These are phyloP conservation scores for Nasturtium officinale DNA, from an alignment of 345 rosid genomes.

Conservation along the genomic window DNA sequence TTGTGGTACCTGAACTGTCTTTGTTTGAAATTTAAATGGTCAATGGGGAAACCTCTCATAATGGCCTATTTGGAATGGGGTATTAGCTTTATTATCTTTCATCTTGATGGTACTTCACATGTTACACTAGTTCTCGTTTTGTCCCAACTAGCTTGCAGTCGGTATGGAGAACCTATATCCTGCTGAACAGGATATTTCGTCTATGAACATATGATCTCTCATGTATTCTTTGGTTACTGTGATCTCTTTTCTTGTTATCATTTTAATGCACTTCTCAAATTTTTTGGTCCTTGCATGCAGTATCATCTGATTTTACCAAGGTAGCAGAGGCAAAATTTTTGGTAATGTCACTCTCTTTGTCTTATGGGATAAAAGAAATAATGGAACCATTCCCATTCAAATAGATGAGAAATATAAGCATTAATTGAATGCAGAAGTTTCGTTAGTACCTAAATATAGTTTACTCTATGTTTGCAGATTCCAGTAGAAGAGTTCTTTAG, in stretches of 20 bases:
- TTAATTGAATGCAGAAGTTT: slow-evolving; percentile 21
- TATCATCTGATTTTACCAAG: slow-evolving; percentile 61
- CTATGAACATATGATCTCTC: slow-evolving; percentile 24
- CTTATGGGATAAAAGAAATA: slow-evolving; percentile 13
- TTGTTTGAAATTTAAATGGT: slow-evolving; percentile 1
- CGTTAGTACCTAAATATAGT: not conserved
- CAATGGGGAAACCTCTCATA: slow-evolving; percentile 10
- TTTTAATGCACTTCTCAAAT: slow-evolving; percentile 27
- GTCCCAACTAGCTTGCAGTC: slow-evolving; percentile 13
- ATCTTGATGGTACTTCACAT: slow-evolving; percentile 21
- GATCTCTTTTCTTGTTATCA: slow-evolving; percentile 5
- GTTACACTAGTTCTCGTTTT: slow-evolving; percentile 24
- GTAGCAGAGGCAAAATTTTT: slow-evolving; percentile 78
- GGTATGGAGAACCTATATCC: slow-evolving; percentile 26
- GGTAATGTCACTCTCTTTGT: slow-evolving; percentile 55
- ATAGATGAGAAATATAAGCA: slow-evolving; percentile 4
- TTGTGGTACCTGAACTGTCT: not conserved
- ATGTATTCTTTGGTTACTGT: slow-evolving; percentile 7
- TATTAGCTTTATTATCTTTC: slow-evolving; percentile 13
- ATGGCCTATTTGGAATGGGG: slow-evolving; percentile 5
- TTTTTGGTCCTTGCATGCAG: slow-evolving; percentile 62
- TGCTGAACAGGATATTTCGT: slow-evolving; percentile 14
- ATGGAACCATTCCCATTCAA: slow-evolving; percentile 11
- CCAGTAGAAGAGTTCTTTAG: slow-evolving; percentile 78
- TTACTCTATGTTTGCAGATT: slow-evolving; percentile 57